phyloP scores from a whole-genome alignment of 805 yeast genomes.

The Helenozyma baotianmanensis region DNA sequence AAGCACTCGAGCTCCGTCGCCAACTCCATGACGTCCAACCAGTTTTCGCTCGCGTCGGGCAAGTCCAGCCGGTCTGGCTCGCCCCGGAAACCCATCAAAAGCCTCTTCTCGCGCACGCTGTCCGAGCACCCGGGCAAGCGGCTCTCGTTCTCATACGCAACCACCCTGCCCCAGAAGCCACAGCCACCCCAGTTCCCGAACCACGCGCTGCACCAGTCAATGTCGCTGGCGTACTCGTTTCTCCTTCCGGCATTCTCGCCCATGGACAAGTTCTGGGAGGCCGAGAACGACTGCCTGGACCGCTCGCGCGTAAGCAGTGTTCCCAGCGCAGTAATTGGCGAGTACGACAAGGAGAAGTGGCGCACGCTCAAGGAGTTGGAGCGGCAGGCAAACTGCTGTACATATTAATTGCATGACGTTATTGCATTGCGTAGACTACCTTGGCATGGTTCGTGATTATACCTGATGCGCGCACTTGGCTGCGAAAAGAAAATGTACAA shows the following conservation, averaged over 20 bases:
- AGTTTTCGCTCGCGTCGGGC: conserved; percentile 21
- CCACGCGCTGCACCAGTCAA: too few relatives aligned
- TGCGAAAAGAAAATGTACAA: too few relatives aligned
- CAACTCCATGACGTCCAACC: conserved; percentile 11
- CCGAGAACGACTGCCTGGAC: conserved; percentile 30
- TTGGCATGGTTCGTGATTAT: too few relatives aligned
- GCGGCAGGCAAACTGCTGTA: background rate
- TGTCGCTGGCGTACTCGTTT: conserved; percentile 2
- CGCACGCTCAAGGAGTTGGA: conserved; percentile 41
- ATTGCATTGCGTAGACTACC: too few relatives aligned
- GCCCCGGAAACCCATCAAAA: conserved; percentile 27
- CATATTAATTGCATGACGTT: too few relatives aligned
- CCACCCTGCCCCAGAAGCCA: background rate
- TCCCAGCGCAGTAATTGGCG: conserved; percentile 59
- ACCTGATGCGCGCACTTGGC: too few relatives aligned
- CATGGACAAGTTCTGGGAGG: conserved; percentile 24
- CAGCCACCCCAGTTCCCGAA: too few relatives aligned
- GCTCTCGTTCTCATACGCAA: conserved; percentile 1
- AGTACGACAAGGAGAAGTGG: conserved; percentile 67
- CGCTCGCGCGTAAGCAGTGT: conserved; percentile 39
- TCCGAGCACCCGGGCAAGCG: conserved; percentile 6
- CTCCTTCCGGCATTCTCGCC: background rate
- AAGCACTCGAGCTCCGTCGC: conserved; percentile 19
- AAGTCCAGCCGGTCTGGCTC: conserved; percentile 28
- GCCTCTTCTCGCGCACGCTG: conserved; percentile 11